phyloP scores from a whole-genome alignment of 306 rosid genomes.

The Quercus alba region DNA sequence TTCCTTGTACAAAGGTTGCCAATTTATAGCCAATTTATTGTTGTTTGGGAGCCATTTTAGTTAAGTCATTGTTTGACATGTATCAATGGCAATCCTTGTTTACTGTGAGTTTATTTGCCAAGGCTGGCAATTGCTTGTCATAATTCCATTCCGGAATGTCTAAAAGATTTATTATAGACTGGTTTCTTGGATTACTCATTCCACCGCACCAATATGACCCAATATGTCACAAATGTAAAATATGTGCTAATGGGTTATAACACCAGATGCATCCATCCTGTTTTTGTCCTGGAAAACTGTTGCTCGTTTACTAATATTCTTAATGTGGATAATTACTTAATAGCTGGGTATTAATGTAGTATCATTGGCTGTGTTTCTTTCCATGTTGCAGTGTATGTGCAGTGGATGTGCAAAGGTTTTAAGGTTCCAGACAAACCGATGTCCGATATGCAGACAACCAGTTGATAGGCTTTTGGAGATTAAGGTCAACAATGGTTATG shows the following conservation, averaged over 20 bases:
- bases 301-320: neutral
- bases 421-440: conserved; percentile 81
- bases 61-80: neutral
- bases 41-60: neutral
- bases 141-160: neutral
- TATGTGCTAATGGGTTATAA: neutral
- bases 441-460: conserved; percentile 99
- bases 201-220: neutral
- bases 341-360: neutral
- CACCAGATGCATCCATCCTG: neutral
- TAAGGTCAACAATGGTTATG: conserved; percentile 59
- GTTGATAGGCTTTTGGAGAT: conserved; percentile 95
- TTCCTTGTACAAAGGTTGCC: conserved; percentile 4
- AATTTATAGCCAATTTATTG: neutral
- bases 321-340: neutral
- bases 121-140: neutral
- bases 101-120: neutral
- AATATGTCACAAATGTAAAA: neutral
- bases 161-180: neutral
- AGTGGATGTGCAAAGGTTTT: conserved; percentile 87
- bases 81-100: neutral
- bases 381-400: conserved; percentile 84
- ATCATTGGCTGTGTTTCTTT: conserved; percentile 9
- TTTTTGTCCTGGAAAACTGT: neutral
- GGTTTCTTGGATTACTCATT: neutral